Evolutionary conservation across 1,284 basidiomycete genomes (phyloP), one percentile per base, ranked within the genome.

Genomic region (Austropuccinia psidii): DNA sequence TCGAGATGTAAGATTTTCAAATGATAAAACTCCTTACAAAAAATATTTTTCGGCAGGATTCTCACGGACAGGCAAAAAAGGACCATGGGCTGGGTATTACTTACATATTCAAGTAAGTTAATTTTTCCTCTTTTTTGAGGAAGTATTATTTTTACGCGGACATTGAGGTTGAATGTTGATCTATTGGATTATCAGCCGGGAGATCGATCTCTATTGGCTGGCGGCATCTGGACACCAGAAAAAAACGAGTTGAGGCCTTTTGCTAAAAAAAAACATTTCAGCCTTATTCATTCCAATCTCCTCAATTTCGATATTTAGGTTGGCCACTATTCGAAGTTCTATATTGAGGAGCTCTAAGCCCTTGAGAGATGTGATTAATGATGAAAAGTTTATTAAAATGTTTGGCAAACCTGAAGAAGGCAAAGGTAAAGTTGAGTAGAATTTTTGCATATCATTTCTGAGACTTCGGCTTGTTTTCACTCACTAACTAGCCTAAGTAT

Each of bases 1-100:
- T 66, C 75, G 77, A 31, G 78, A 79, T 50, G 76, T 78, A 19
- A 76, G 77, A 33, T 79, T 78, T 58, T 75, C 74, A 13, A 78
- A 78, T 61, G 78, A 79, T 74, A 79, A 79, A 75, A 78, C 77
- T 17, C 78, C 78, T 5, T 79, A 79, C 75, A 79, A 78, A 73
- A 76, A 74, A 15, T 75, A 78, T 27, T 57, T 78, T 2, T 76
- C 76, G 65, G 75, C 66, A 6, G 68, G 75, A 4, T 76, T 78
- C 61, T 78, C 80, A 4, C 75, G 81, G 45, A 79, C 77, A 3
- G 81, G 80, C 0, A 75, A 79, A 39, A 81, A 81, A 61, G 78
- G 79, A 0, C 77, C 78, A 31, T 76, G 77, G 66, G 74, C 76
- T 69, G 60, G 21, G 11, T 75, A 78, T 57, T 76, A 76, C 60